phyloP scores from a whole-genome alignment of 2,329 filamentous ascomycete genomes.

The Colletotrichum filicis region DNA sequence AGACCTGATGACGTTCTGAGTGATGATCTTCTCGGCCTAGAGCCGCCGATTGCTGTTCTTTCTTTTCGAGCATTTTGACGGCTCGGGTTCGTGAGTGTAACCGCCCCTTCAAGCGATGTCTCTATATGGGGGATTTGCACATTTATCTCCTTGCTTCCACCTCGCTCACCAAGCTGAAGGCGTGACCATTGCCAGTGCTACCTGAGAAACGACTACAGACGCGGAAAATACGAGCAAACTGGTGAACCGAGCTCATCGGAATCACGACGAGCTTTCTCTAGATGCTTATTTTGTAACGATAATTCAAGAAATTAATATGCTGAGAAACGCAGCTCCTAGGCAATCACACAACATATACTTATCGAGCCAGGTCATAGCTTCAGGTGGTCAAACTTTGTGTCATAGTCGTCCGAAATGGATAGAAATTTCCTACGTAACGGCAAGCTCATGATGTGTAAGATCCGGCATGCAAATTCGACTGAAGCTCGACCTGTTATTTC shows the following conservation, averaged over 20 bases:
- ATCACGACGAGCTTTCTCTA: not conserved
- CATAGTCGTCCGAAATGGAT: too few relatives aligned
- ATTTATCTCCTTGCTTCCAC: not conserved
- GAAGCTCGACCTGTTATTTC: too few relatives aligned
- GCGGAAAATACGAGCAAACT: not conserved
- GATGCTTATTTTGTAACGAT: not conserved
- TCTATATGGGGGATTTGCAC: not conserved
- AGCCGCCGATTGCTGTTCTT: not conserved
- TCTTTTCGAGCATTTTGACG: not conserved
- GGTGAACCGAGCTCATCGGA: too few relatives aligned
- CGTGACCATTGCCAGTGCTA: not conserved
- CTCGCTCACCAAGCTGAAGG: not conserved
- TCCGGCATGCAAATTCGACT: too few relatives aligned
- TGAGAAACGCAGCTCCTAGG: too few relatives aligned
- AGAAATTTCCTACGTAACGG: too few relatives aligned
- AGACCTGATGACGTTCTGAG: not conserved
- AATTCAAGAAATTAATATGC: too few relatives aligned
- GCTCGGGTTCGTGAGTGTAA: not conserved
- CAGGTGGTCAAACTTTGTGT: too few relatives aligned
- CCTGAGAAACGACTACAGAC: not conserved
- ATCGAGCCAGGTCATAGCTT: too few relatives aligned
- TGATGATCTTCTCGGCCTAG: not conserved
- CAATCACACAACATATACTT: too few relatives aligned
- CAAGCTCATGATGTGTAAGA: too few relatives aligned
- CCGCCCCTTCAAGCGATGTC: not conserved